Evolutionary conservation across 495 filamentous ascomycete species (phyloP).

Genomic region (Aspergillus leporis): DNA sequence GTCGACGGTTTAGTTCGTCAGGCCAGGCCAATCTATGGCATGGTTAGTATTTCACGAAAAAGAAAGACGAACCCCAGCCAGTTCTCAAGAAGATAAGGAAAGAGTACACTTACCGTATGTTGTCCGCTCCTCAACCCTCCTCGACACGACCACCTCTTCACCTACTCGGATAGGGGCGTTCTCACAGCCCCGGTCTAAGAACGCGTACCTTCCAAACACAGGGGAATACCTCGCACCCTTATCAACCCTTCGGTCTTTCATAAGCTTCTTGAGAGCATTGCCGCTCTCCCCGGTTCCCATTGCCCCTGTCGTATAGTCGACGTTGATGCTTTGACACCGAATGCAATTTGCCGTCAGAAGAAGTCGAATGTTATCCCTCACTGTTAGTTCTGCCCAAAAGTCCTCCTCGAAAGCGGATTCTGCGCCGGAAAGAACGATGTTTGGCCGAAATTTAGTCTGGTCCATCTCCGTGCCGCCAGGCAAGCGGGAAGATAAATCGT

Average conservation of each 20-base stretch:
- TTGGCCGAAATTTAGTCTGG: slow-evolving; percentile 81
- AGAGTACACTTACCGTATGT: slow-evolving; percentile 57
- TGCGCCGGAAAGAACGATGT: slow-evolving; percentile 71
- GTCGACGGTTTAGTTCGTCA: slow-evolving; percentile 16
- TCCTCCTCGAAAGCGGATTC: slow-evolving; percentile 75
- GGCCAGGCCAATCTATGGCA: slow-evolving; percentile 33
- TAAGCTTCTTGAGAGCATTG: slow-evolving; percentile 70
- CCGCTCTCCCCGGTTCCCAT: slow-evolving; percentile 64
- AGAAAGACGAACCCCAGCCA: slow-evolving; percentile 2
- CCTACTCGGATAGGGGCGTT: slow-evolving; percentile 58
- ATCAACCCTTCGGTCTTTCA: slow-evolving; percentile 78
- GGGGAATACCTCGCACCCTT: slow-evolving; percentile 70
- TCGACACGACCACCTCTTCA: slow-evolving; percentile 65
- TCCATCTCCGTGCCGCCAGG: slow-evolving; percentile 58
- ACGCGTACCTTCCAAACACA: slow-evolving; percentile 82
- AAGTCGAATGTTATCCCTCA: slow-evolving; percentile 44
- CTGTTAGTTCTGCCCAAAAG: slow-evolving; percentile 70
- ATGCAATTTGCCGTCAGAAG: slow-evolving; percentile 75
- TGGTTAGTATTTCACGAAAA: no score
- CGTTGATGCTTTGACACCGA: slow-evolving; percentile 77
- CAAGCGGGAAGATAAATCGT: slow-evolving; percentile 63
- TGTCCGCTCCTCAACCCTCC: slow-evolving; percentile 57
- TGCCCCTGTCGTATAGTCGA: slow-evolving; percentile 77
- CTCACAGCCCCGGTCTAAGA: slow-evolving; percentile 44
- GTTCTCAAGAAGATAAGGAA: not conserved